Evolutionary conservation across 371 early-diverging fungal species (phyloP).

Genomic region (Chytridiales sp.): DNA sequence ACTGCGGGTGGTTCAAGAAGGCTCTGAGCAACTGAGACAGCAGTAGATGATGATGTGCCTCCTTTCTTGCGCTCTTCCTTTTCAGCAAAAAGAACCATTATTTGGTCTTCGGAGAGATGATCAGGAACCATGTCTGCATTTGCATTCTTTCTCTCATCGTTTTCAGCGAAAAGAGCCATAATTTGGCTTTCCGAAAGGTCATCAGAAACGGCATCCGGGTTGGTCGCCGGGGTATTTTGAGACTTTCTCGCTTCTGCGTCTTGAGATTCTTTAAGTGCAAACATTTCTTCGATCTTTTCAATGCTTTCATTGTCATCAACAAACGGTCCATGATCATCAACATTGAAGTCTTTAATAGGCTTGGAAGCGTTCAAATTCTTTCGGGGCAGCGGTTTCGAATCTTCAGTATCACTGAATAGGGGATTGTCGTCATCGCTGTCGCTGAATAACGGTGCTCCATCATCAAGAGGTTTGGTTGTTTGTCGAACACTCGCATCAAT

Average conservation of each 20-base stretch:
- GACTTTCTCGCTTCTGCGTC: background rate
- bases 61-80: constrained; percentile 1
- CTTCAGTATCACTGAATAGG: background rate
- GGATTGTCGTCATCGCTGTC: constrained; percentile 24
- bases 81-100: constrained; percentile 10
- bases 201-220: background rate
- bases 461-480: background rate
- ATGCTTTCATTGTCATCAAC: background rate
- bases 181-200: background rate
- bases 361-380: background rate
- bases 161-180: background rate
- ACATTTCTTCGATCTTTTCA: constrained; percentile 7
- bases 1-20: too few relatives aligned
- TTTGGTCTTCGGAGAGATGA: constrained; percentile 10
- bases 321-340: constrained; percentile 1
- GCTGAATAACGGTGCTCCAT: constrained; percentile 9
- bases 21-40: too few relatives aligned
- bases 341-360: background rate
- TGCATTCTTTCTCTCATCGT: constrained; percentile 15
- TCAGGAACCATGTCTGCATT: constrained; percentile 12
- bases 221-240: background rate
- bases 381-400: background rate
- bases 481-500: too few relatives aligned
- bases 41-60: too few relatives aligned
- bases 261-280: background rate